phyloP scores from a whole-genome alignment of 805 yeast species.

The Sugiyamaella lignohabitans region DNA sequence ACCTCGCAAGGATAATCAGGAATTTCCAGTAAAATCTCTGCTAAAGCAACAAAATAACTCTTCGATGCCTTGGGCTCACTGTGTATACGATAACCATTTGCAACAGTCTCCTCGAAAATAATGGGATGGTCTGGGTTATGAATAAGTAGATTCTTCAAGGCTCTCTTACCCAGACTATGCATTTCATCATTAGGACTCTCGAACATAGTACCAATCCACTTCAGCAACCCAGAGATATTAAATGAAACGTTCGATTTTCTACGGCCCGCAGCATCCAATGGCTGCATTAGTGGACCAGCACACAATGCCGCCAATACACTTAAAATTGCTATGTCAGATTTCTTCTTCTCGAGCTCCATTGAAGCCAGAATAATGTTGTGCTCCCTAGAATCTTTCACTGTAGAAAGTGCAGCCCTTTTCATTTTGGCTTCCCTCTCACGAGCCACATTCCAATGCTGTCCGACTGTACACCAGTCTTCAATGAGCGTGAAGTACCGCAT shows the following conservation, averaged over 20 bases:
- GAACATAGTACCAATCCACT: slow-evolving; percentile 77
- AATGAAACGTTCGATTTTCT: slow-evolving; percentile 47
- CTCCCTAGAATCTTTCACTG: slow-evolving; percentile 34
- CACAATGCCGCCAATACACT: slow-evolving; percentile 82
- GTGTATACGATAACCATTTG: slow-evolving; percentile 47
- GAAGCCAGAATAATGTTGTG: slow-evolving; percentile 50
- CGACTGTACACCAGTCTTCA: slow-evolving; percentile 94
- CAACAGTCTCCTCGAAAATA: slow-evolving; percentile 51
- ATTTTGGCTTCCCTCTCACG: slow-evolving; percentile 65
- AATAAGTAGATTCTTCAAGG: slow-evolving; percentile 59
- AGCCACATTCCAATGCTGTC: slow-evolving; percentile 50
- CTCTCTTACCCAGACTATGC: slow-evolving; percentile 58
- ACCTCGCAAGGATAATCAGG: slow-evolving; percentile 46
- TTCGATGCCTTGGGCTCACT: slow-evolving; percentile 45
- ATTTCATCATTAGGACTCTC: slow-evolving; percentile 49
- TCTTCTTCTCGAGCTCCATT: slow-evolving; percentile 70
- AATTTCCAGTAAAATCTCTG: slow-evolving; percentile 52
- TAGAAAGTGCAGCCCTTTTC: slow-evolving; percentile 32
- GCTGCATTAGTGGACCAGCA: slow-evolving; percentile 57
- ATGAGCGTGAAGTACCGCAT: slow-evolving; percentile 73
- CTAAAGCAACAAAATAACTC: slow-evolving; percentile 64
- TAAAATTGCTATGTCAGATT: slow-evolving; percentile 62
- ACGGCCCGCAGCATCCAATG: slow-evolving; percentile 32
- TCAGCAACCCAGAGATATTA: slow-evolving; percentile 58
- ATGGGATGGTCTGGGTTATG: slow-evolving; percentile 52